phyloP scores from a whole-genome alignment of 371 early-diverging fungal species.

The Mortierella sp. region DNA sequence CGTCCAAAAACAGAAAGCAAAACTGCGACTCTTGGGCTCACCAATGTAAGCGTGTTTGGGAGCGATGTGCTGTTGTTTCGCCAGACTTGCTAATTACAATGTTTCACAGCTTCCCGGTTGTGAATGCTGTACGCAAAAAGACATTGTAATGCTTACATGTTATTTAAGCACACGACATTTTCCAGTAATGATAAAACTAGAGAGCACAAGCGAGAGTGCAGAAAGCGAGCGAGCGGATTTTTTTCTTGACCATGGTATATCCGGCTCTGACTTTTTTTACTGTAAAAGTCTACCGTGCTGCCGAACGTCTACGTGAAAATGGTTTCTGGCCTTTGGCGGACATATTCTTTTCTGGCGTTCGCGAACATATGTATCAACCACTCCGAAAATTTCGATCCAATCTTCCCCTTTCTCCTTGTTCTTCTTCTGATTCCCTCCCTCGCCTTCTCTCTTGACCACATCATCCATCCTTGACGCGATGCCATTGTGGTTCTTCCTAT shows the following conservation, averaged over 20 bases:
- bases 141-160: neutral
- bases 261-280: neutral
- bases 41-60: neutral
- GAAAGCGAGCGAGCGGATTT: neutral
- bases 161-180: constrained; percentile 2
- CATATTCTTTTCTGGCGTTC: neutral
- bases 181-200: neutral
- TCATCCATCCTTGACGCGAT: neutral
- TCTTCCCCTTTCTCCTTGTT: neutral
- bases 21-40: neutral
- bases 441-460: neutral
- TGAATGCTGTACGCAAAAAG: neutral
- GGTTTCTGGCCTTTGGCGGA: too few species aligned
- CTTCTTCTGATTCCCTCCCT: neutral
- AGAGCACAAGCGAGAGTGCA: neutral
- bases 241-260: neutral
- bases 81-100: neutral
- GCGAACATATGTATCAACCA: neutral
- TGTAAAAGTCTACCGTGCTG: neutral
- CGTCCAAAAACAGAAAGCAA: neutral
- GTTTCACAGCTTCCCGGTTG: neutral
- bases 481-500: neutral
- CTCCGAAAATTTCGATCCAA: neutral
- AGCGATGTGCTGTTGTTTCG: neutral
- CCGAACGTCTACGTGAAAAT: neutral